These are phyloP conservation scores for Naumovozyma castellii DNA, from an alignment of 805 yeast genomes.

Conservation along the genomic window DNA sequence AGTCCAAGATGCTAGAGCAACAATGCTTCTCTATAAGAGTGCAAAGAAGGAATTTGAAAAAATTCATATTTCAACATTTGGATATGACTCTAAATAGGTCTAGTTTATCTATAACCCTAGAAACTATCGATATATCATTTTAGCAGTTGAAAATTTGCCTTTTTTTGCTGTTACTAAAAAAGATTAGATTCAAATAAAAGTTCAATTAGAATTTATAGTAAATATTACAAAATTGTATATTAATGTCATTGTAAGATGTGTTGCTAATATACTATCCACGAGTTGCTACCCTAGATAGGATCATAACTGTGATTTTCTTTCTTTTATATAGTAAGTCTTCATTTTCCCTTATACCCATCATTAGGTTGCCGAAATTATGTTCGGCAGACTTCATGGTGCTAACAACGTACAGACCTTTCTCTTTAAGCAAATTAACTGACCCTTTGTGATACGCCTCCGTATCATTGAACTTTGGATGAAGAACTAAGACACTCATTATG, in stretches of 20 bases:
- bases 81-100: not conserved
- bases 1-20: slow-evolving; percentile 81
- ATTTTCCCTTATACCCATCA: slow-evolving; percentile 10
- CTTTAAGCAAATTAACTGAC: slow-evolving; percentile 17
- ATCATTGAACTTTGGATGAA: slow-evolving; percentile 25
- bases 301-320: slow-evolving; percentile 16
- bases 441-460: slow-evolving; percentile 15
- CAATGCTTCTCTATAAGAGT: slow-evolving; percentile 69
- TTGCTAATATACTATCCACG: not conserved
- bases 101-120: not conserved
- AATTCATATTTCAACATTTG: slow-evolving; percentile 13
- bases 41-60: slow-evolving; percentile 55
- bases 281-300: slow-evolving; percentile 15
- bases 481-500: slow-evolving; percentile 23
- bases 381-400: slow-evolving; percentile 1
- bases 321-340: slow-evolving; percentile 15
- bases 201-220: no score
- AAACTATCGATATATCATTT: no score
- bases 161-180: no score
- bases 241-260: no score
- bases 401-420: slow-evolving; percentile 14
- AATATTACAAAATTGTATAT: no score
- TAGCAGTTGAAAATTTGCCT: no score
- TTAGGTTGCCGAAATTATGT: slow-evolving; percentile 4
- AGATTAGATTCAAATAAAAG: no score